Evolutionary conservation across 1,284 basidiomycete species (phyloP), one percentile per base, ranked within the genome.

Genomic region (Trametes pubescens): DNA sequence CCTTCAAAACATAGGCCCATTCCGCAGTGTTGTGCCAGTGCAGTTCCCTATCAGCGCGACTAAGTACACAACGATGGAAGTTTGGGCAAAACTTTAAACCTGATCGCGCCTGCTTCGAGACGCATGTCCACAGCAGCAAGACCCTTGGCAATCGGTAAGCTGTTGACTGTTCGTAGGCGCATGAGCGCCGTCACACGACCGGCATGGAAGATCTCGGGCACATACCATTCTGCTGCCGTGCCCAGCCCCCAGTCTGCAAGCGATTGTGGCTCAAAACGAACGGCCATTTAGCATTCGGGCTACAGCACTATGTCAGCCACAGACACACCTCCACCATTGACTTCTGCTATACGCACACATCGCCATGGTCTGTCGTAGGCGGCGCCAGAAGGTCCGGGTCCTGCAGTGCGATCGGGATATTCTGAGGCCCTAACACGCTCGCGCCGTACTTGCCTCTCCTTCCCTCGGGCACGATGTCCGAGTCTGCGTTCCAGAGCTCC

Each of bases 11-110:
- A 65, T 90, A 91, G 0, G 86, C 86, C 90, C 88, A 91, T 84
- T 92, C 91, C 34, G 85, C 79, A 4, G 85, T 86, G 60, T 81
- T 84, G 73, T 93, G 90, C 90, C 90, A 91, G 71, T 92, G 90
- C 32, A 92, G 80, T 73, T 93, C 90, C 21, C 89, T 88, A 61
- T 8, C 21, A 49, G 24, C 32, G 32, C 35, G 24, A 35, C 13
- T 14, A 22, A 49, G 22, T 14, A 24, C 21, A 10, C 55, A 24
- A 52, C 29, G 14, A 26, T 26, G 22, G 21, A 49, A 38, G 3
- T 4, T 2, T 24, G 14, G 9, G 22, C 5, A 21, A 47, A 9
- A 14, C 21, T n/a, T 26, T 6, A 29, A 10, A 87, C 87, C 88
- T 84, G 71, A 90, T 78, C 0, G 86, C 86, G 11, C 89, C 90